Conservation (phyloP, 768 basidiomycete species). For the Podaxis sp. region DNA sequence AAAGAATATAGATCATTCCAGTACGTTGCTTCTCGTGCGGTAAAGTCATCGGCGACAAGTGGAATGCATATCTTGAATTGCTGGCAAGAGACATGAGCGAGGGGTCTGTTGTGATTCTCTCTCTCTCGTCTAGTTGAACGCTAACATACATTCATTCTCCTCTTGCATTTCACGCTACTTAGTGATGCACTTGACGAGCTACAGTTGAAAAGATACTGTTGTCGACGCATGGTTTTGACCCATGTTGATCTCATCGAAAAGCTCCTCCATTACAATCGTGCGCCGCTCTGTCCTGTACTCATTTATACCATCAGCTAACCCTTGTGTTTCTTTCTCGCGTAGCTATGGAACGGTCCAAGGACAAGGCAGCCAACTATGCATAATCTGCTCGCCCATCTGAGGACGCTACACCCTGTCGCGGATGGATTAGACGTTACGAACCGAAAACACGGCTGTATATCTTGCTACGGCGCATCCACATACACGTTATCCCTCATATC, state of each 20-base stretch:
- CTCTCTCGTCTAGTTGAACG: neutral
- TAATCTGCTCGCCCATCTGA: neutral
- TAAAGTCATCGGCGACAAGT: constrained; percentile 96
- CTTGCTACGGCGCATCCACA: no score
- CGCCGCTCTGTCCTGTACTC: constrained; percentile 22
- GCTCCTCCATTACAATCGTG: constrained; percentile 93
- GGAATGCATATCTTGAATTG: constrained; percentile 83
- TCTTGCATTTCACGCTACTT: neutral
- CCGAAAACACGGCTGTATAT: no score
- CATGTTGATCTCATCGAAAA: constrained; percentile 99
- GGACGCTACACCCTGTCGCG: no score
- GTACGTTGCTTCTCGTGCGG: constrained; percentile 96
- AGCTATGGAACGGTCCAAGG: constrained; percentile 50
- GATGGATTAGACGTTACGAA: no score
- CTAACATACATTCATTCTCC: neutral
- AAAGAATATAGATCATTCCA: constrained; percentile 74
- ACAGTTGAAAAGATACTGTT: constrained; percentile 92
- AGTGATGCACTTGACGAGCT: constrained; percentile 90
- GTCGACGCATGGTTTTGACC: constrained; percentile 94
- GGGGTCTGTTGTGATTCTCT: constrained; percentile 54
- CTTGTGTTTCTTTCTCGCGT: neutral
- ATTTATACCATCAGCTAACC: neutral
- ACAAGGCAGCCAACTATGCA: constrained; percentile 23
- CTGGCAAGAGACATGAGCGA: constrained; percentile 79
- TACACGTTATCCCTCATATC: no score